Base-by-base conservation (phyloP, 2,329 filamentous ascomycete genomes). In the Aspergillus brunneoviolaceus region DNA sequence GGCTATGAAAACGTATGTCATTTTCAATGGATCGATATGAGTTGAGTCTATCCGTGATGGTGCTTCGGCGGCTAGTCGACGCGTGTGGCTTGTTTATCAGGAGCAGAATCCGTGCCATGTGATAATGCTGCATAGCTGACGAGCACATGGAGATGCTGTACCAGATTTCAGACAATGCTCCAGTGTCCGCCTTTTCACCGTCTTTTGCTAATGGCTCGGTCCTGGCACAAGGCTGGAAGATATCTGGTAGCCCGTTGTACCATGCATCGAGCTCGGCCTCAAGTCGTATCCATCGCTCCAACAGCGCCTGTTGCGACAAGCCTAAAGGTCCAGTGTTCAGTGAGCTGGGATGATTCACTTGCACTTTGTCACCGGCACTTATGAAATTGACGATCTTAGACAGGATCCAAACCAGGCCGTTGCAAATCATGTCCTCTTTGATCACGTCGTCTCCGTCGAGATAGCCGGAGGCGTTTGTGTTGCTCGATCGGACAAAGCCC, bases 311-410 rank as follows among this genome's bases (percentile, higher is more conserved):
- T 63, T 77, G 77, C 72, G 70, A 72, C 65, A 72, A 74, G 59
- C 70, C 72, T 64, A 68, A 69, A 63, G 68, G 68, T 14, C 70
- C 69, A 25, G 67, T 58, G 12, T 71, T 66, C 39, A 69, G 59
- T 25, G 71, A 57, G 33, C 64, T 61, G 53, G 66, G 65, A 29
- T 70, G 66, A 14, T 62, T 62, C 33, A 70, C 66, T 49, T 70
- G 76, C 4, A 84, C 68, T 4, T 81, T 80, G 59, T 86, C 84
- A 0, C 84, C 84, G 0, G 81, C 79, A 6, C 82, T 85, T 58
- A 88, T 83, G 68, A 84, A 88, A 67, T 89, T 89, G 55, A 88
- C 82, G 4, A 89, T 82, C 66, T 89, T 89, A 6, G 85, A 84
- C 60, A 87, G 79, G 9, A 89, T 81, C 86, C 86, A 89, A 5